Evolutionary conservation across 148 eudicot genomes (phyloP).

Genomic region (Gaultheria prostrata): DNA sequence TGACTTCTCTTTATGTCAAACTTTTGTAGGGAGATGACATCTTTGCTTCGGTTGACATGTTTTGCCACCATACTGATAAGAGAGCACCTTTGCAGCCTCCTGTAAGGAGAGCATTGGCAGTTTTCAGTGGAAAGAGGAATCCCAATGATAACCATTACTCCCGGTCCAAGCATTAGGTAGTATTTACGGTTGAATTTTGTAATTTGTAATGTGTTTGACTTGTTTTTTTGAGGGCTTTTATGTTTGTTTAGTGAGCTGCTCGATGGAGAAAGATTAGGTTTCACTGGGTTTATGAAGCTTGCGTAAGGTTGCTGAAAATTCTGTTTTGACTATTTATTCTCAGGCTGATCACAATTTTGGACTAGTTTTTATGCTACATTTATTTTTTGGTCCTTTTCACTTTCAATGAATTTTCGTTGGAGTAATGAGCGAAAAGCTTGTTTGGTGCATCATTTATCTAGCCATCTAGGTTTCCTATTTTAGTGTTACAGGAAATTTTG

Average conservation of each 20-base stretch:
- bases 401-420: background rate
- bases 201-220: background rate
- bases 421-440: background rate
- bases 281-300: background rate
- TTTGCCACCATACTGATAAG: constrained; percentile 61
- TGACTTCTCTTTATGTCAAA: background rate
- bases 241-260: background rate
- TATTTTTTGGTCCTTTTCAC: background rate
- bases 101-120: constrained; percentile 75
- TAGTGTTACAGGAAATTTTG: background rate
- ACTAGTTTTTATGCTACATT: background rate
- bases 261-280: background rate
- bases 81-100: constrained; percentile 70
- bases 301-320: background rate
- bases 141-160: constrained; percentile 91
- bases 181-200: background rate
- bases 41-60: constrained; percentile 48
- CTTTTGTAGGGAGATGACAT: constrained; percentile 55
- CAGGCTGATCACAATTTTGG: constrained; percentile 8
- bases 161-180: constrained; percentile 51
- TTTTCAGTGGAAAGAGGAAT: constrained; percentile 80
- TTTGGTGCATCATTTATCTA: background rate
- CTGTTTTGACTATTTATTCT: background rate
- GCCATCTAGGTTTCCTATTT: background rate
- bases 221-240: background rate